Conservation (phyloP, 257 asterid species). For the Gentiana dahurica region DNA sequence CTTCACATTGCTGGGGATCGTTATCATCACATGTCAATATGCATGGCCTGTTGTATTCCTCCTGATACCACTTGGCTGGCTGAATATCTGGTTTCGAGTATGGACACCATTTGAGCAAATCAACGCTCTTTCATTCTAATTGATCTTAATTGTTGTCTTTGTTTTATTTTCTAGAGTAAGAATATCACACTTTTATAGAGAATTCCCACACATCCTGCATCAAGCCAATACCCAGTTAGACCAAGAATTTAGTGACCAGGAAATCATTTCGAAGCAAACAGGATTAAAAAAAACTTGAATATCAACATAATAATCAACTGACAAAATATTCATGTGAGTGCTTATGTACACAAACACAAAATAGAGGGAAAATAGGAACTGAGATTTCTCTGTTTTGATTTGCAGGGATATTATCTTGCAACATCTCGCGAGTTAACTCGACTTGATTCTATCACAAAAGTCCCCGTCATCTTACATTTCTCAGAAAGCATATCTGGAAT, state of each 20-base stretch:
- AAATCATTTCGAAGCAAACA: too few relatives aligned
- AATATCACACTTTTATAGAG: too few relatives aligned
- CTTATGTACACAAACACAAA: too few relatives aligned
- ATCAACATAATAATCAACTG: too few relatives aligned
- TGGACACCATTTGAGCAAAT: constrained; percentile 2
- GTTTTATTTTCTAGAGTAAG: too few relatives aligned
- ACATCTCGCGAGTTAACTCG: constrained; percentile 93
- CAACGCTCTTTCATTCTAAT: too few relatives aligned
- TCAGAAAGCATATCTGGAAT: constrained; percentile 95
- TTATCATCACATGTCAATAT: constrained; percentile 80
- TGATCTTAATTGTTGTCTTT: too few relatives aligned
- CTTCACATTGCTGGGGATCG: constrained; percentile 49
- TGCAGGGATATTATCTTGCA: constrained; percentile 78
- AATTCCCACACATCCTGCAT: too few relatives aligned
- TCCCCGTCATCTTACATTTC: constrained; percentile 90
- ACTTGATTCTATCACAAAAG: constrained; percentile 88
- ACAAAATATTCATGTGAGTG: too few relatives aligned
- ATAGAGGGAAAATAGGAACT: too few relatives aligned
- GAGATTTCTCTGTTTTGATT: constrained; percentile 6
- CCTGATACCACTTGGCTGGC: constrained; percentile 84
- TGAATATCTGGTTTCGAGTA: constrained; percentile 89
- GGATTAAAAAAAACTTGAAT: not conserved
- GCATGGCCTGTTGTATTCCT: constrained; percentile 87
- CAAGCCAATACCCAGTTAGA: too few relatives aligned
- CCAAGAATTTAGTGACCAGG: too few relatives aligned